Conservation (phyloP, 129 eudicot genomes). For the Helianthus tuberosus region DNA sequence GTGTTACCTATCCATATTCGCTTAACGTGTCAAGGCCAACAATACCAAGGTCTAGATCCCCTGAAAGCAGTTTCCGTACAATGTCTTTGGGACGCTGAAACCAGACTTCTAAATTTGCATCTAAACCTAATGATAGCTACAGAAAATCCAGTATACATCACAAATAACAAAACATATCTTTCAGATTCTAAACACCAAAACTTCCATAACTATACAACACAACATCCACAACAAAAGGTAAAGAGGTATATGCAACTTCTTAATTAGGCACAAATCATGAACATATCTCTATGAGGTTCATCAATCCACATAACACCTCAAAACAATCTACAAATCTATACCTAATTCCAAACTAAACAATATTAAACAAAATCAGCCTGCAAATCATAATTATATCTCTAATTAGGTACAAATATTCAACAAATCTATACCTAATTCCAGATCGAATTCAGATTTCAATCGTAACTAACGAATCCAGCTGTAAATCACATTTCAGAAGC, state of each 20-base stretch:
- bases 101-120: conserved; percentile 84
- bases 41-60: conserved; percentile 92
- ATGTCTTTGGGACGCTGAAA: conserved; percentile 94
- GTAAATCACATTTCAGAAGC: too few species aligned
- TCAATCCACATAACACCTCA: too few species aligned
- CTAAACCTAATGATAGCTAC: neutral
- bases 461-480: too few species aligned
- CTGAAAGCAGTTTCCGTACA: conserved; percentile 82
- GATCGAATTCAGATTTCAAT: too few species aligned
- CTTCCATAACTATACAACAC: neutral
- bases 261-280: neutral
- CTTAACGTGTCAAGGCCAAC: conserved; percentile 87
- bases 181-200: conserved; percentile 12
- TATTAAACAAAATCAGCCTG: too few species aligned
- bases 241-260: neutral
- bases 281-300: too few species aligned
- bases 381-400: too few species aligned
- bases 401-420: neutral
- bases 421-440: neutral
- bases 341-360: too few species aligned
- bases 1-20: conserved; percentile 83
- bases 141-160: neutral
- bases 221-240: neutral
- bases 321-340: too few species aligned
- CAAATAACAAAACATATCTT: neutral